Base-by-base conservation (phyloP, 768 basidiomycete species). In the Xerocomellus chrysenteron region DNA sequence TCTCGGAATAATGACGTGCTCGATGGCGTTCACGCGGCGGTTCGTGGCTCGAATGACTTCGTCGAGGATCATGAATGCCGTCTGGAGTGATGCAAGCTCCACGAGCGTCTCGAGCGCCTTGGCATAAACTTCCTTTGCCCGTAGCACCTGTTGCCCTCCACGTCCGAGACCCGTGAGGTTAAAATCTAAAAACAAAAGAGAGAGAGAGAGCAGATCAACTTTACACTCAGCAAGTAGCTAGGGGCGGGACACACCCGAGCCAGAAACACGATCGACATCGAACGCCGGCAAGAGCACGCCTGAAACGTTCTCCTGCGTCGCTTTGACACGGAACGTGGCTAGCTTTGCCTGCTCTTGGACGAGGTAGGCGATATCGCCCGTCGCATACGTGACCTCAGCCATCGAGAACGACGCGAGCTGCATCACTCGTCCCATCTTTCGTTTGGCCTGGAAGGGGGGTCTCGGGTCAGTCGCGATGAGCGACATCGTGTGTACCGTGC, bases 41-140 rank as follows among this genome's bases (percentile, higher is more conserved):
- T 98, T 99, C 37, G 97, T 98, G n/a, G 95, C 94, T 46, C 93
- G 90, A 67, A 99, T 99, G 57, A 98, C 97, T 75, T 98, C 97
- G 74, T 99, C 97, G 37, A 99, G 84, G 63, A 98, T 98, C 55
- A 88, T 96, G 77, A 99, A 99, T 5, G 97, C 97, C 0, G 97
- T 98, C 76, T 98, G 90, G 41, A 99, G 78, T 13, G 94, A 96
- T 2, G 97, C 97, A 36, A 99, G 84, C 73, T 99, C 96, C 39
- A 99, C 96, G 28, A 99, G 81, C 4, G 95, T 97, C 73, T 96
- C 95, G 26, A 98, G 86, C 2, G 97, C 97, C 69, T 98, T 98
- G 2, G 96, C 93, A 65, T 98, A 99, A 10, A 94, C 94, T 68
- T 98, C 97, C 68, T 94, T 92, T n/a, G 93, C 86, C 55, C 88